A percentile compares a stretch with the other conserved stretches of the same genome.
phyloP scores from a whole-genome alignment of 139 green algal genomes.

The Choricystis sp. region DNA sequence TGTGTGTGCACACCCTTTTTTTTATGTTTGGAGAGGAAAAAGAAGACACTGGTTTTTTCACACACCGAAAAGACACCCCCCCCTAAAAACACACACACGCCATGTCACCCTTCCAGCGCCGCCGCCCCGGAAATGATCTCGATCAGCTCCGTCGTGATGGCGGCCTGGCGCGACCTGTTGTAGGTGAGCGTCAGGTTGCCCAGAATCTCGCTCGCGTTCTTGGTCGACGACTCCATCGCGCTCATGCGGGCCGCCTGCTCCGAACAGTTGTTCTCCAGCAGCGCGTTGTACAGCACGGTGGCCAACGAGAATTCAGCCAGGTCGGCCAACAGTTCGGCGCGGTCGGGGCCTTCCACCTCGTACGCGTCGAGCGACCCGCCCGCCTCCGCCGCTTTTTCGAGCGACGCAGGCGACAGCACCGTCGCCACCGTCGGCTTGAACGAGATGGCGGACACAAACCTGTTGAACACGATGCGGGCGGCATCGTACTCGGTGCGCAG shows the following conservation, averaged over 20 bases:
- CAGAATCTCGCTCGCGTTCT: slow-evolving; percentile 93
- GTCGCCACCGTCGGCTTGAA: slow-evolving; percentile 92
- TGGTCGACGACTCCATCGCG: slow-evolving; percentile 96
- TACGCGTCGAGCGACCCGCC: slow-evolving; percentile 77
- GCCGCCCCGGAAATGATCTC: slow-evolving; percentile 93
- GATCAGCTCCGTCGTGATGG: slow-evolving; percentile 96
- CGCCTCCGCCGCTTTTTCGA: slow-evolving; percentile 58
- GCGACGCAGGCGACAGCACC: slow-evolving; percentile 62
- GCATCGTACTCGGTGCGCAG: slow-evolving; percentile 70
- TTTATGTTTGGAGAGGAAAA: neutral
- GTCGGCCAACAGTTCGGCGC: slow-evolving; percentile 73
- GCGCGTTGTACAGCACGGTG: slow-evolving; percentile 77
- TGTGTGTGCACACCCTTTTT: neutral
- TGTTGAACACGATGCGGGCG: slow-evolving; percentile 79
- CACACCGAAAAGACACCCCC: neutral
- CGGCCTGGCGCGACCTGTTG: slow-evolving; percentile 77
- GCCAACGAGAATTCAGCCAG: slow-evolving; percentile 93
- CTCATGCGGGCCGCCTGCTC: slow-evolving; percentile 91
- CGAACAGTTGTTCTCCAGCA: slow-evolving; percentile 92
- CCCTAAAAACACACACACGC: neutral
- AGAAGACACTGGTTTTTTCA: neutral
- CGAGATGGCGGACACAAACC: slow-evolving; percentile 76
- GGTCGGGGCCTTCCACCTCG: slow-evolving; percentile 83
- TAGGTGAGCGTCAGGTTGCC: slow-evolving; percentile 84
- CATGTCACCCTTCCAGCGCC: slow-evolving; percentile 25